phyloP scores from a whole-genome alignment of 371 early-diverging fungal species.

The Actinomortierella ambigua region DNA sequence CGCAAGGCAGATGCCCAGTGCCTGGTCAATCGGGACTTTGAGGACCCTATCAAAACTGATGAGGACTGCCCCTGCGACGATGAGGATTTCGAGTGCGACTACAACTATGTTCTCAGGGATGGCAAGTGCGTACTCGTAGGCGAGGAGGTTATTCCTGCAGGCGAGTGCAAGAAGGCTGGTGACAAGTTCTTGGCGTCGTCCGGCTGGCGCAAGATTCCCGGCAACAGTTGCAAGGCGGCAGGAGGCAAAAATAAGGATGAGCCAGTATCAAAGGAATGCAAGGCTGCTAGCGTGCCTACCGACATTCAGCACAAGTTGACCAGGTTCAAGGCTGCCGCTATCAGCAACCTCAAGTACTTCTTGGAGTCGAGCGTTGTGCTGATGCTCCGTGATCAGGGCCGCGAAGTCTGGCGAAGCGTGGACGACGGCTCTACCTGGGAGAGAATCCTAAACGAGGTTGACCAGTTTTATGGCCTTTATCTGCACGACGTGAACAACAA shows the following conservation, averaged over 20 bases:
- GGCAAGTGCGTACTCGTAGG: conserved; percentile 65
- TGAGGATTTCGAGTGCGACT: conserved; percentile 94
- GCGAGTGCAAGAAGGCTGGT: conserved; percentile 62
- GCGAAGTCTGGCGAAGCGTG: conserved; percentile 65
- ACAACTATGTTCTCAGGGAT: conserved; percentile 69
- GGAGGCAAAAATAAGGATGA: conserved; percentile 62
- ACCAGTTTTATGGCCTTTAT: conserved; percentile 37
- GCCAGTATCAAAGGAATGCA: conserved; percentile 66
- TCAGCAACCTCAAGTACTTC: conserved; percentile 25
- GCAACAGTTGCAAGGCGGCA: conserved; percentile 69
- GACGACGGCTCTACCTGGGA: conserved; percentile 74
- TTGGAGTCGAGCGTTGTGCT: conserved; percentile 49
- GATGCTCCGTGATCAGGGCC: conserved; percentile 57
- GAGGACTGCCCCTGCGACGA: conserved; percentile 79
- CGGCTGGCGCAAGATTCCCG: conserved; percentile 88
- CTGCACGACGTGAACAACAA: conserved; percentile 56
- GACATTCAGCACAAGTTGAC: conserved; percentile 30
- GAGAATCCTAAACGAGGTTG: conserved; percentile 50
- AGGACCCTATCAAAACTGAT: conserved; percentile 56
- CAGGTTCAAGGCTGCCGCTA: conserved; percentile 17
- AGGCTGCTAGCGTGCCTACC: conserved; percentile 46
- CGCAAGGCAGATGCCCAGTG: conserved; percentile 81
- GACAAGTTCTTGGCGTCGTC: conserved; percentile 78
- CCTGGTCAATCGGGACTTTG: conserved; percentile 72
- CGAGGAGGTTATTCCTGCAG: conserved; percentile 55